Conservation (phyloP, 257 asterid genomes). For the Capsicum chinense region DNA sequence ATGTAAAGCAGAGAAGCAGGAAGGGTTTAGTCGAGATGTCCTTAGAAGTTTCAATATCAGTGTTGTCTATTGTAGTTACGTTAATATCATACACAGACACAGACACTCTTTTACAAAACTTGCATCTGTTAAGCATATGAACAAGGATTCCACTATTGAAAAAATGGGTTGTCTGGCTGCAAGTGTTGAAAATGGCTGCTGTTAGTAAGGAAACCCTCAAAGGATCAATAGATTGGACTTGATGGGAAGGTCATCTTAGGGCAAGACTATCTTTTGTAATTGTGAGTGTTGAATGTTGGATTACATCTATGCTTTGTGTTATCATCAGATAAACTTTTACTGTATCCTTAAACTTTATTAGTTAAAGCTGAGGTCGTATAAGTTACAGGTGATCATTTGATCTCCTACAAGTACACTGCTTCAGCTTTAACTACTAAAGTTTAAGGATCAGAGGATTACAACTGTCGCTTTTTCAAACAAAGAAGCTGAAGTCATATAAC, state of each 20-base stretch:
- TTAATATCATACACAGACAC: background rate
- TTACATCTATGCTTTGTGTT: background rate
- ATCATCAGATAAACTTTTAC: background rate
- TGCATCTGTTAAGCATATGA: slow-evolving; percentile 20
- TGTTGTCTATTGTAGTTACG: background rate
- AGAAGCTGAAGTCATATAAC: background rate
- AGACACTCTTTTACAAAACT: background rate
- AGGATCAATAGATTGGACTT: background rate
- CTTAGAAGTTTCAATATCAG: background rate
- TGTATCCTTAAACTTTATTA: background rate
- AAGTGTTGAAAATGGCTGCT: slow-evolving; percentile 7
- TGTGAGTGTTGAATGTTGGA: background rate
- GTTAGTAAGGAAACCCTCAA: background rate
- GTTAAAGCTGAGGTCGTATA: background rate
- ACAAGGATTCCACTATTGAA: slow-evolving; percentile 1
- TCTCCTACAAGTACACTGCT: too few relatives aligned
- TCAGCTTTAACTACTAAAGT: too few relatives aligned
- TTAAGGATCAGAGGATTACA: too few relatives aligned
- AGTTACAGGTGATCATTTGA: too few relatives aligned
- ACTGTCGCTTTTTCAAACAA: too few relatives aligned
- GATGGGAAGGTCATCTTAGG: background rate
- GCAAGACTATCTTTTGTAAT: background rate
- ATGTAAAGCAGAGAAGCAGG: background rate
- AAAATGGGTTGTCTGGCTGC: background rate
- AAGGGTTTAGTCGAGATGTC: background rate